phyloP scores from a whole-genome alignment of 2,329 filamentous ascomycete genomes.

The Xylariaceae sp. region DNA sequence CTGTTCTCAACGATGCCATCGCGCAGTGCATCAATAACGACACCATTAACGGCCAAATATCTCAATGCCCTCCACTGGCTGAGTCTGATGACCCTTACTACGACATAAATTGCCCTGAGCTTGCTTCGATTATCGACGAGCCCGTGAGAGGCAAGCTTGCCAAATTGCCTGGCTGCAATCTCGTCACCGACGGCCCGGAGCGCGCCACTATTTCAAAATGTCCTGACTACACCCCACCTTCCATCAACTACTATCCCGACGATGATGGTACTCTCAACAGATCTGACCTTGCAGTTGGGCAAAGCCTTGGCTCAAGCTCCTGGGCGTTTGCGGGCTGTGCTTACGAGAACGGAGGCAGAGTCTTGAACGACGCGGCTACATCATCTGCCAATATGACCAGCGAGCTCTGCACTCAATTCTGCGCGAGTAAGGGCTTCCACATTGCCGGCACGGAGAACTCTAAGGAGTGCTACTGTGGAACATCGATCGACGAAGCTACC shows the following conservation, averaged over 20 bases:
- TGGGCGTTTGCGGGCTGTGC: constrained; percentile 51
- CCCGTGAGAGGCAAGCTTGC: constrained; percentile 36
- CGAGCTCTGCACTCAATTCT: constrained; percentile 12
- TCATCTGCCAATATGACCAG: constrained; percentile 12
- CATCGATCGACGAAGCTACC: constrained; percentile 3
- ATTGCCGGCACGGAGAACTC: constrained; percentile 14
- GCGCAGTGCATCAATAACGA: constrained; percentile 22
- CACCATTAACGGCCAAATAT: constrained; percentile 25
- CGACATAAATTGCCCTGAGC: constrained; percentile 37
- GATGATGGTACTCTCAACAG: constrained; percentile 2
- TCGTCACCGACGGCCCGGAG: constrained; percentile 27
- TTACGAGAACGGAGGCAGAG: constrained; percentile 3
- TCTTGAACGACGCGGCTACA: constrained; percentile 2
- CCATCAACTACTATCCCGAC: constrained; percentile 1
- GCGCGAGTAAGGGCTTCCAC: constrained; percentile 8
- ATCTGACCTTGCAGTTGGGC: constrained; percentile 6
- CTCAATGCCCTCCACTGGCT: constrained; percentile 26
- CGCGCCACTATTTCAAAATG: constrained; percentile 8
- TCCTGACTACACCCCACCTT: constrained; percentile 3
- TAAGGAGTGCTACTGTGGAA: constrained; percentile 14
- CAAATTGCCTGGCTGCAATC: constrained; percentile 50
- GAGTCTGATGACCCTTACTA: constrained; percentile 31
- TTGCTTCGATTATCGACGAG: constrained; percentile 40
- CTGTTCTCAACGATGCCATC: constrained; percentile 24
- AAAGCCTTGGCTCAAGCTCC: constrained; percentile 4